A percentile compares a stretch with the other conserved stretches of the same genome.
phyloP scores from a whole-genome alignment of 371 early-diverging fungal genomes.

The Mucor piriformis region DNA sequence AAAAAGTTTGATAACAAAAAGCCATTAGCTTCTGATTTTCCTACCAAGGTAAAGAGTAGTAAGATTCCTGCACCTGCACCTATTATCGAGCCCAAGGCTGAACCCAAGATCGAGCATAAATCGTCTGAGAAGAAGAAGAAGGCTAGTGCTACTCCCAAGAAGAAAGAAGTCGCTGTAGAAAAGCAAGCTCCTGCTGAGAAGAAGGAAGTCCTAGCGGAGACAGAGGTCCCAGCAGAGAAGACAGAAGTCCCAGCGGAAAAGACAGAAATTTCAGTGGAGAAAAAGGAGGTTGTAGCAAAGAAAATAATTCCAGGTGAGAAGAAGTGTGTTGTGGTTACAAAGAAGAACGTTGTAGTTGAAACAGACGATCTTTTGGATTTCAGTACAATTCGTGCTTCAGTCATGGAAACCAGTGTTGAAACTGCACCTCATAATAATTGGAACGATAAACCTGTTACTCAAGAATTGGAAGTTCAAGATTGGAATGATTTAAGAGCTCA shows the following conservation, averaged over 20 bases:
- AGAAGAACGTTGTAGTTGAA: not conserved
- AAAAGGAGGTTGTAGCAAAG: no score
- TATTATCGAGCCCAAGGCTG: conserved; percentile 35
- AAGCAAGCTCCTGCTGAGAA: not conserved
- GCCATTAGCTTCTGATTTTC: not conserved
- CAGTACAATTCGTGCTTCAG: not conserved
- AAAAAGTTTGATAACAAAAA: not conserved
- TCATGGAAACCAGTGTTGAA: not conserved
- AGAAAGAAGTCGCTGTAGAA: conserved; percentile 2
- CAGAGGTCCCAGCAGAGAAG: no score
- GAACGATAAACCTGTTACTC: not conserved
- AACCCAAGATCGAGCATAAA: conserved; percentile 31
- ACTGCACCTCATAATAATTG: not conserved
- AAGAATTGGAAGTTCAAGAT: conserved; percentile 6
- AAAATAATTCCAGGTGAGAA: no score
- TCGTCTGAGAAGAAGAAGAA: conserved; percentile 3
- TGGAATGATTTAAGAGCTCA: conserved; percentile 12
- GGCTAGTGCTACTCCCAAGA: not conserved
- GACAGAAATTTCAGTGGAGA: no score
- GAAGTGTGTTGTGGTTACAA: not conserved
- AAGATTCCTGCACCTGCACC: conserved; percentile 35
- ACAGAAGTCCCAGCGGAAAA: no score
- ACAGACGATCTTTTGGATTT: not conserved
- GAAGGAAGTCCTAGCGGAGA: not conserved
- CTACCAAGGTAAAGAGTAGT: conserved; percentile 13